Percentiles rank a stretch among this genome's conserved stretches.
phyloP scores from a whole-genome alignment of 2,329 filamentous ascomycete genomes.

The Aspergillus japonicus region DNA sequence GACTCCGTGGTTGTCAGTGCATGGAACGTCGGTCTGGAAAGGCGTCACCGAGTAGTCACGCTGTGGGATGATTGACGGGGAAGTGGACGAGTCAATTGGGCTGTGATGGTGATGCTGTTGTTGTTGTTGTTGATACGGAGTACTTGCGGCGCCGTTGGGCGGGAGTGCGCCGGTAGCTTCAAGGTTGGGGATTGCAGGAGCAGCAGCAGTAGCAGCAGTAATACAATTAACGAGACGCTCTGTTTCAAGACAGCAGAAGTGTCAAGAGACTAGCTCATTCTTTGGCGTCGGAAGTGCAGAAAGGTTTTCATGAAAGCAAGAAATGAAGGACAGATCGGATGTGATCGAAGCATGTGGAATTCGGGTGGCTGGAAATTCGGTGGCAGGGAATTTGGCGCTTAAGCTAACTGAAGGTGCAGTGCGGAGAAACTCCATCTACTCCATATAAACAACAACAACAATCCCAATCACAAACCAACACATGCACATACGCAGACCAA shows the following conservation, averaged over 20 bases:
- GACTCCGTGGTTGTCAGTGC: not conserved
- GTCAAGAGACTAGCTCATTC: not conserved
- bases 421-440: not conserved
- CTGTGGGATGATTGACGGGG: not conserved
- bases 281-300: not conserved
- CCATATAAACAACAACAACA: not conserved
- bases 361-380: not conserved
- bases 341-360: not conserved
- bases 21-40: not conserved
- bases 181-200: not conserved
- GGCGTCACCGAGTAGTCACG: too few species aligned
- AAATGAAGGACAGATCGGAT: not conserved
- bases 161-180: not conserved
- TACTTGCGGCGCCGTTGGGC: not conserved
- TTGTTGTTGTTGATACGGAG: not conserved
- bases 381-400: not conserved
- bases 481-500: too few species aligned
- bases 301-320: not conserved
- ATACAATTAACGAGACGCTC: not conserved
- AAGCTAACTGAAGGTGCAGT: not conserved
- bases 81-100: not conserved
- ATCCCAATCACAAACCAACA: not conserved
- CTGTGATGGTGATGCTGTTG: not conserved
- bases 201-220: not conserved
- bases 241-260: not conserved